These are phyloP conservation scores for Massariosphaeria phaeospora DNA, from an alignment of 495 filamentous ascomycete genomes.

Conservation along the genomic window DNA sequence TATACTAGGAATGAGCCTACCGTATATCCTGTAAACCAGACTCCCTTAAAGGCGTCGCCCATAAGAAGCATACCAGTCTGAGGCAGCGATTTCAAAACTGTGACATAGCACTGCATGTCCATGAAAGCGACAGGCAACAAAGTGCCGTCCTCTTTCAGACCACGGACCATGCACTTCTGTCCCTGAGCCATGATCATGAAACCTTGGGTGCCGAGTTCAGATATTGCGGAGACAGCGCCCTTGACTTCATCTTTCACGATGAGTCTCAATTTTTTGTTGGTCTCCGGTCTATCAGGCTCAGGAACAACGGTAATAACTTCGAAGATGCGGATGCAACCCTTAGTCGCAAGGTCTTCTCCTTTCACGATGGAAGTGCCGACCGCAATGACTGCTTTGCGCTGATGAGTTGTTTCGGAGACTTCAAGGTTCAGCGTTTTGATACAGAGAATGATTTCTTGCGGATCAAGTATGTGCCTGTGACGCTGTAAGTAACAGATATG, in stretches of 20 bases:
- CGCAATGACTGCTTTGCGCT: conserved; percentile 71
- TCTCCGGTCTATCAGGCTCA: conserved; percentile 78
- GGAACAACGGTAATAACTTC: conserved; percentile 88
- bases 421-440: conserved; percentile 82
- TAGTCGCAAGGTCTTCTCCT: conserved; percentile 82
- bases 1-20: conserved; percentile 47
- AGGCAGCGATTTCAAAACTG: conserved; percentile 69
- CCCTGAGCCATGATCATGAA: conserved; percentile 89
- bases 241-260: conserved; percentile 85
- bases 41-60: conserved; percentile 83
- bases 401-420: conserved; percentile 81
- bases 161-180: conserved; percentile 94
- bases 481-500: conserved; percentile 4
- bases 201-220: conserved; percentile 83
- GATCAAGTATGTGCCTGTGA: conserved; percentile 45
- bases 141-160: conserved; percentile 88
- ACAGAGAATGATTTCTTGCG: conserved; percentile 70
- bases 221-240: conserved; percentile 86
- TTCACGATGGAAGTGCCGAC: conserved; percentile 78
- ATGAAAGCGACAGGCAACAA: conserved; percentile 94
- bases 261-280: conserved; percentile 75
- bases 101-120: conserved; percentile 93
- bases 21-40: conserved; percentile 92
- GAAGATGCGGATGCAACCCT: conserved; percentile 85
- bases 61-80: conserved; percentile 79